These are phyloP conservation scores for Lachnellula subtilissima DNA, from an alignment of 2,329 filamentous ascomycete species.

Conservation along the genomic window DNA sequence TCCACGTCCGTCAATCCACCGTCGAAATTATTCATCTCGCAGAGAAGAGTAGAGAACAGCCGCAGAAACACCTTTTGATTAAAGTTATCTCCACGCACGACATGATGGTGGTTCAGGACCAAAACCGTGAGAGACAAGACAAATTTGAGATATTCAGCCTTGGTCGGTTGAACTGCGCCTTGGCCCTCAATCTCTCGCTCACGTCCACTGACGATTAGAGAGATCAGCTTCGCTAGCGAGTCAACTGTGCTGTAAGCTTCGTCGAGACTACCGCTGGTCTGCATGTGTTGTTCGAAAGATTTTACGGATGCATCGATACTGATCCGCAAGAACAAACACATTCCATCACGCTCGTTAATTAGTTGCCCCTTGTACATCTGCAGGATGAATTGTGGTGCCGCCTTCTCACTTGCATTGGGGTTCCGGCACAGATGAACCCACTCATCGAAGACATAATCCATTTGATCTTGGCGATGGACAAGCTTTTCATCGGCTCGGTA, in stretches of 20 bases:
- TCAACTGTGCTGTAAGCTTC: constrained; percentile 64
- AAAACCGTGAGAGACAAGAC: constrained; percentile 74
- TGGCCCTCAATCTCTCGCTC: constrained; percentile 55
- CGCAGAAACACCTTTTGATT: constrained; percentile 89
- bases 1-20: constrained; percentile 57
- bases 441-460: constrained; percentile 94
- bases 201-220: constrained; percentile 67
- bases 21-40: constrained; percentile 60
- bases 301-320: constrained; percentile 76
- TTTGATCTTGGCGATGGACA: constrained; percentile 67
- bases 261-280: constrained; percentile 52
- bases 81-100: constrained; percentile 74
- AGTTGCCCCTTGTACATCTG: constrained; percentile 74
- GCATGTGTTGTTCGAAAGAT: constrained; percentile 68
- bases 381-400: constrained; percentile 70
- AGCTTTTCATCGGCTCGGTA: constrained; percentile 47
- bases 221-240: constrained; percentile 75
- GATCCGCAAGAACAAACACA: constrained; percentile 72
- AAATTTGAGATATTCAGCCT: constrained; percentile 69
- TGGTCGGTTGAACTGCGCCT: constrained; percentile 40
- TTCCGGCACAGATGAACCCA: constrained; percentile 83
- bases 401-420: constrained; percentile 68
- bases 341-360: constrained; percentile 69
- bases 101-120: constrained; percentile 79
- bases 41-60: constrained; percentile 77